A percentile compares a stretch with the other conserved stretches of the same genome.
Evolutionary conservation across 306 rosid genomes (phyloP).

Genomic region (Vigna mungo): DNA sequence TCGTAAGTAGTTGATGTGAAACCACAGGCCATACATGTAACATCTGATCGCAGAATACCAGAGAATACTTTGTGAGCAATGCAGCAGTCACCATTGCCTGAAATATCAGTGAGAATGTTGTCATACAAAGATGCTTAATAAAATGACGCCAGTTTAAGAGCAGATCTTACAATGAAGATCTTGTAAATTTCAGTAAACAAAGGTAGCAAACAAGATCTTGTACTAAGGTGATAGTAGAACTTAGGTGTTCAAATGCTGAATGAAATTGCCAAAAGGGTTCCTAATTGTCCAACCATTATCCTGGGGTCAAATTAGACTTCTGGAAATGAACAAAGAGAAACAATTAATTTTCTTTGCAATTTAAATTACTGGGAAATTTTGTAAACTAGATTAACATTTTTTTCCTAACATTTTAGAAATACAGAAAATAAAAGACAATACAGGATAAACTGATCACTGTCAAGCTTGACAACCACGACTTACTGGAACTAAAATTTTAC

Average conservation of each 20-base stretch:
- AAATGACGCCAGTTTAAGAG: conserved; percentile 29
- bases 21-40: conserved; percentile 95
- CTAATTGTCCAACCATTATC: conserved; percentile 7
- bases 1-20: conserved; percentile 96
- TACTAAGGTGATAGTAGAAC: neutral
- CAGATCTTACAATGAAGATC: conserved; percentile 23
- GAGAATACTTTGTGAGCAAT: conserved; percentile 93
- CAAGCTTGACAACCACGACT: neutral
- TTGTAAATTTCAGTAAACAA: conserved; percentile 22
- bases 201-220: neutral
- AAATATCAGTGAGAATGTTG: conserved; percentile 47
- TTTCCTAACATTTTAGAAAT: neutral
- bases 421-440: neutral
- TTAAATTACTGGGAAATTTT: neutral
- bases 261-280: conserved; percentile 2
- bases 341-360: conserved; percentile 4
- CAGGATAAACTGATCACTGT: conserved; percentile 2
- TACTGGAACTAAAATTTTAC: conserved; percentile 15
- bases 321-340: neutral
- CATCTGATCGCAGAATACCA: conserved; percentile 94
- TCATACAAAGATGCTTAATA: conserved; percentile 40
- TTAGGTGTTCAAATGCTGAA: conserved; percentile 11
- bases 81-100: conserved; percentile 95
- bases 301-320: neutral
- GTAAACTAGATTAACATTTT: neutral